These are phyloP conservation scores for Nakazawaea peltata DNA, from an alignment of 805 yeast genomes.

Conservation along the genomic window DNA sequence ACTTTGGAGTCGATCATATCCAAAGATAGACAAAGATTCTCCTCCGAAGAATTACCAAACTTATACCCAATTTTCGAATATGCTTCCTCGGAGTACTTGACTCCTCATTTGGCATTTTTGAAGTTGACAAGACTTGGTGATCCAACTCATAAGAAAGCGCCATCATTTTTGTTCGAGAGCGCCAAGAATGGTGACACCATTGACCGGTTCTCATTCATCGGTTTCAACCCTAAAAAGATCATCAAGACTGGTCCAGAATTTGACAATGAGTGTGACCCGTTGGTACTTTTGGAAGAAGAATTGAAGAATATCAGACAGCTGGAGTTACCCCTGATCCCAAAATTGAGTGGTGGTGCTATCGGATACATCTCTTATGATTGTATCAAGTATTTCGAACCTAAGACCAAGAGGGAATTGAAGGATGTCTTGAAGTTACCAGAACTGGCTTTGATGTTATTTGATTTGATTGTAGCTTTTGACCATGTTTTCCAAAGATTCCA, in stretches of 20 bases:
- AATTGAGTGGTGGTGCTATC: constrained; percentile 89
- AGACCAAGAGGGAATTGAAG: constrained; percentile 62
- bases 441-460: constrained; percentile 85
- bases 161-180: constrained; percentile 81
- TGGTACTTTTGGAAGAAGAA: constrained; percentile 66
- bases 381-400: constrained; percentile 94
- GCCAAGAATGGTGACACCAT: constrained; percentile 85
- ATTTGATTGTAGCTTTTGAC: constrained; percentile 85
- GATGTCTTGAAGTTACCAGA: constrained; percentile 87
- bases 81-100: constrained; percentile 67
- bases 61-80: constrained; percentile 76
- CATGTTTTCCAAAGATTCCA: constrained; percentile 92
- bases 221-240: constrained; percentile 73
- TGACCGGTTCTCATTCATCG: constrained; percentile 88
- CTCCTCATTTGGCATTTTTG: constrained; percentile 87
- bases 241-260: constrained; percentile 73
- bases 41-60: constrained; percentile 37
- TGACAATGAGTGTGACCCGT: constrained; percentile 70
- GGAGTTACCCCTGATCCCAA: constrained; percentile 74
- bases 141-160: constrained; percentile 38
- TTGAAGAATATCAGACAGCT: constrained; percentile 59
- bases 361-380: constrained; percentile 97
- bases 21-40: constrained; percentile 23
- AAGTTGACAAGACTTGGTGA: constrained; percentile 66
- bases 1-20: constrained; percentile 32